Evolutionary conservation across 1,139 yeast species (phyloP), one percentile per base, ranked within the genome.

Genomic region (Pneumocystis oryctolagi): DNA sequence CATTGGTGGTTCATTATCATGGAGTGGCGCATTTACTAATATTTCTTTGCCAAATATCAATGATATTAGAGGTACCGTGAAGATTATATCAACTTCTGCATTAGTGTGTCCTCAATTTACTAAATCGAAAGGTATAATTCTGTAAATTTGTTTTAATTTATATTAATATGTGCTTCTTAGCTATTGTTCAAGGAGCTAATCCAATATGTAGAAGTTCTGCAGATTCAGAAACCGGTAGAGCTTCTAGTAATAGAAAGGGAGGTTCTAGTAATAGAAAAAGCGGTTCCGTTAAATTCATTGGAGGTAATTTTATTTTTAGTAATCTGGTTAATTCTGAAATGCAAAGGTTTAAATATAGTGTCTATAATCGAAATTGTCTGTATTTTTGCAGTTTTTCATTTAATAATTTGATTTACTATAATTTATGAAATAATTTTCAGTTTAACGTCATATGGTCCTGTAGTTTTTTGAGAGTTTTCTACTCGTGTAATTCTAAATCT

Each of bases 21-120:
- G 89, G 69, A 77, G 76, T 69, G 98, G 98, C 80, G 77, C 82
- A 75, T 89, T 90, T 77, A 79, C 83, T 74, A 81, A 84, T 72
- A 92, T 95, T 74, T 78, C 88, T 68, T 81, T 92, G 75, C 82
- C 84, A 69, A 73, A 82, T 58, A 82, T 92, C 75, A 78, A 77
- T 70, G 82, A 85, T 72, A 95, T 92, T 73, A 82, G 83, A 75
- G 98, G 98, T 82, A 96, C 96, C 75, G 94, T 90, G 78, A 78
- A 78, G 73, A 80, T 92, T 74, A 85, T 85, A 74, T 82, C 96
- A 66, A 73, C 76, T 66, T 78, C 82, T 68, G 86, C 87, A 74
- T 84, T 89, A 77, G 82, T 88, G 78, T 92, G 97, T 82, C 76
- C 80, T 68, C 79, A 82, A 66, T 89, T 89, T 81, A 82, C 40